phyloP scores from a whole-genome alignment of 768 basidiomycete species.

The Mycena amicta region DNA sequence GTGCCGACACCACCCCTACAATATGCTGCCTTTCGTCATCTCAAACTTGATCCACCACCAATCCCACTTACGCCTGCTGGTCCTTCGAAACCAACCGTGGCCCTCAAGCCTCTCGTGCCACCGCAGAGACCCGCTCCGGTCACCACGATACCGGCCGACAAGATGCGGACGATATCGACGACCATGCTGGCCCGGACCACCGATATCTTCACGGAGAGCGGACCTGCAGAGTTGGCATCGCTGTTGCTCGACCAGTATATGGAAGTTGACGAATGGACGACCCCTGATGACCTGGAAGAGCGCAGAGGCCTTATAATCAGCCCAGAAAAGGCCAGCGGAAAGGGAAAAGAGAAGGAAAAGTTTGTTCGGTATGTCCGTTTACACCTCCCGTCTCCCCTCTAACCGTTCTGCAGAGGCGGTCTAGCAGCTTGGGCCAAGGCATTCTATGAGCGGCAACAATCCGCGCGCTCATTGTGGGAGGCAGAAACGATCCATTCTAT shows the following conservation, averaged over 20 bases:
- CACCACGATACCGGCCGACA: slow-evolving; percentile 32
- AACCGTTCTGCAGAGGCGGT: slow-evolving; percentile 48
- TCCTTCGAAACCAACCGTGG: slow-evolving; percentile 7
- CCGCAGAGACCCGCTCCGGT: slow-evolving; percentile 18
- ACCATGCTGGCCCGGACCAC: slow-evolving; percentile 56
- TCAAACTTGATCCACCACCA: slow-evolving; percentile 10
- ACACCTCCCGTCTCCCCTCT: not conserved
- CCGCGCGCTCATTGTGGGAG: slow-evolving; percentile 54
- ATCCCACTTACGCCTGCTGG: slow-evolving; percentile 12
- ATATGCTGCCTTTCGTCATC: slow-evolving; percentile 7
- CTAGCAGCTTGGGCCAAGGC: slow-evolving; percentile 53
- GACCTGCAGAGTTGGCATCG: slow-evolving; percentile 53
- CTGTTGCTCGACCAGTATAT: slow-evolving; percentile 52
- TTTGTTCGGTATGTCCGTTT: slow-evolving; percentile 46
- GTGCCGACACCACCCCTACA: slow-evolving; percentile 8
- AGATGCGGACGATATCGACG: slow-evolving; percentile 51
- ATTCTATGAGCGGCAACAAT: slow-evolving; percentile 44
- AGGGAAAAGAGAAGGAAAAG: slow-evolving; percentile 43
- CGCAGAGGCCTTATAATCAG: slow-evolving; percentile 59
- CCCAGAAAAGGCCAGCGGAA: slow-evolving; percentile 49
- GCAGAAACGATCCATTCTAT: slow-evolving; percentile 46
- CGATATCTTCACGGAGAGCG: slow-evolving; percentile 52
- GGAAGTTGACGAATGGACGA: slow-evolving; percentile 31
- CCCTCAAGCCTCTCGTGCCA: slow-evolving; percentile 20
- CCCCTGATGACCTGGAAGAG: slow-evolving; percentile 36